These are phyloP conservation scores for Bothriochloa decipiens DNA, from an alignment of 176 grass and related monocot genomes.

Conservation along the genomic window DNA sequence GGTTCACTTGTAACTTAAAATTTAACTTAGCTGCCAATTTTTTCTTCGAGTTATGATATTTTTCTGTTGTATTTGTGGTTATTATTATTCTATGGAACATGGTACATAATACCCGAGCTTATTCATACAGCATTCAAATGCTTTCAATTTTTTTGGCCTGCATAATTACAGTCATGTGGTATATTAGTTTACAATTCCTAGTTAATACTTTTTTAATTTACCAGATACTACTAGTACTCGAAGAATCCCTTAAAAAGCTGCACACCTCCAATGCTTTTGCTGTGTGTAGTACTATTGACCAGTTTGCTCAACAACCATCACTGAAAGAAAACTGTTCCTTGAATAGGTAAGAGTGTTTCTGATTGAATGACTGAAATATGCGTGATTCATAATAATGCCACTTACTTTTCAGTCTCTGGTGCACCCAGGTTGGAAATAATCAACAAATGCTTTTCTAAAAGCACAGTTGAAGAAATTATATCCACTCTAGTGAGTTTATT, in stretches of 20 bases:
- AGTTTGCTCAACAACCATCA: not conserved
- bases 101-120: not conserved
- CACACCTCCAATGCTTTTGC: no score
- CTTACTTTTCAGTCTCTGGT: no score
- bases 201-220: no score
- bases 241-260: no score
- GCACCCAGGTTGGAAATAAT: no score
- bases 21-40: not conserved
- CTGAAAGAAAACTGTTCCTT: not conserved
- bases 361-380: not conserved
- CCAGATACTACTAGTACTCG: no score
- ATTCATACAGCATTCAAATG: not conserved
- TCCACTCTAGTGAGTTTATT: not conserved
- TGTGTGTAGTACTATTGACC: not conserved
- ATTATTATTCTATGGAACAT: not conserved
- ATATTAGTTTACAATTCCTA: no score
- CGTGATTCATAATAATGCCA: not conserved
- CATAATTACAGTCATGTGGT: no score
- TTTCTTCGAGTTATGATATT: not conserved
- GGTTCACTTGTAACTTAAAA: conserved; percentile 29
- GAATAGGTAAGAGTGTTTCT: conserved; percentile 48
- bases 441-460: no score
- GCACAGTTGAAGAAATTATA: no score
- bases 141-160: no score
- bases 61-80: not conserved